Percentiles rank a stretch among this genome's conserved stretches.
Conservation (phyloP, 495 filamentous ascomycete genomes). For the Astrothelium macrocarpum region DNA sequence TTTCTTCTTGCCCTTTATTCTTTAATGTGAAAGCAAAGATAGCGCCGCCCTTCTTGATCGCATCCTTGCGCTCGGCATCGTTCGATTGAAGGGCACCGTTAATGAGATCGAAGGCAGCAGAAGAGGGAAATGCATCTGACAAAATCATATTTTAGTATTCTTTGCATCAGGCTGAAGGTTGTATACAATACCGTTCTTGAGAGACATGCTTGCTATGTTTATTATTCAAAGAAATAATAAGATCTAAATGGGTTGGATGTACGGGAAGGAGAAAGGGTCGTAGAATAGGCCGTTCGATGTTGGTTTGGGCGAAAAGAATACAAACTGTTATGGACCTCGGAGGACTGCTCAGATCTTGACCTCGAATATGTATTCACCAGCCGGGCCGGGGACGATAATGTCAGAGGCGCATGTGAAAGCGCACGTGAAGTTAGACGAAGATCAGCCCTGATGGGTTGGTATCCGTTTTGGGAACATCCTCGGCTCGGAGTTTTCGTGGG, state of each 20-base stretch:
- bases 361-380: not conserved
- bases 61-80: slow-evolving; percentile 70
- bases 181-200: slow-evolving; percentile 60
- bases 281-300: slow-evolving; percentile 1
- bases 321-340: slow-evolving; percentile 1
- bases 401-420: not conserved
- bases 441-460: not conserved
- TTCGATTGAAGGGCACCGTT: slow-evolving; percentile 57
- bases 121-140: slow-evolving; percentile 80
- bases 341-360: not conserved
- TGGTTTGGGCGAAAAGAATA: not conserved
- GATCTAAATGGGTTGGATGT: too few relatives aligned
- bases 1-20: slow-evolving; percentile 70
- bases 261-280: too few relatives aligned
- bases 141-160: not conserved
- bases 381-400: not conserved
- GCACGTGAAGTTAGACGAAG: not conserved
- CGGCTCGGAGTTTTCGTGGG: not conserved
- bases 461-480: not conserved
- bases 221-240: too few relatives aligned
- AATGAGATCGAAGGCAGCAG: slow-evolving; percentile 84
- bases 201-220: slow-evolving; percentile 53
- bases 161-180: slow-evolving; percentile 2
- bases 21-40: slow-evolving; percentile 89
- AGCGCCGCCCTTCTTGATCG: slow-evolving; percentile 75